Evolutionary conservation across 139 green algal species (phyloP).

Genomic region (Tetraselmis striata): DNA sequence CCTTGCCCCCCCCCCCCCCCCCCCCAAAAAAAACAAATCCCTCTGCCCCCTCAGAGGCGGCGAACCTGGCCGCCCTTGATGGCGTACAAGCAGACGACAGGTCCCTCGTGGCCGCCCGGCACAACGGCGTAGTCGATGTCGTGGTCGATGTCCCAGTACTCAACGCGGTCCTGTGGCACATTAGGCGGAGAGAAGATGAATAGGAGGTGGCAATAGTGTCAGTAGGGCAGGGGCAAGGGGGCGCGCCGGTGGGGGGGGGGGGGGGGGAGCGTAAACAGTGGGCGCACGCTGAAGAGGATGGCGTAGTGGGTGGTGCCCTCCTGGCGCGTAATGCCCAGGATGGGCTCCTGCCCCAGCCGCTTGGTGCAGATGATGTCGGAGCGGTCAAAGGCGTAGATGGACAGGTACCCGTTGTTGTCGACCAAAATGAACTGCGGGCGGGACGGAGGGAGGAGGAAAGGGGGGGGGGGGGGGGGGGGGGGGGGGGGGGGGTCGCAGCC

Average conservation of each 20-base stretch:
- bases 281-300: not conserved
- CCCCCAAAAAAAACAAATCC: not conserved
- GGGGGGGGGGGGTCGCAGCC: not conserved
- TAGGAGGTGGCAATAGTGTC: not conserved
- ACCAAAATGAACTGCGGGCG: slow-evolving; percentile 3
- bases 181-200: not conserved
- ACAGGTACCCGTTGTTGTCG: slow-evolving; percentile 10
- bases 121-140: slow-evolving; percentile 55
- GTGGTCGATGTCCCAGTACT: slow-evolving; percentile 33
- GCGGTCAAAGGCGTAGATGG: not conserved
- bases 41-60: not conserved
- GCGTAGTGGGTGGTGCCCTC: not conserved
- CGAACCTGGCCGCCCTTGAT: slow-evolving; percentile 42
- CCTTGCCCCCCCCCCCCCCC: no score
- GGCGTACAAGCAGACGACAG: slow-evolving; percentile 42
- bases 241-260: no score
- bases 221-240: no score
- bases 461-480: no score
- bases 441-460: not conserved
- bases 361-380: slow-evolving; percentile 1
- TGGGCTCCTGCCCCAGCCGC: not conserved
- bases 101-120: slow-evolving; percentile 41
- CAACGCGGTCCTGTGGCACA: not conserved
- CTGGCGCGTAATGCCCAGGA: slow-evolving; percentile 1
- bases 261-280: not conserved